phyloP scores from a whole-genome alignment of 2,329 filamentous ascomycete species.

The Sclerotinia nivalis region DNA sequence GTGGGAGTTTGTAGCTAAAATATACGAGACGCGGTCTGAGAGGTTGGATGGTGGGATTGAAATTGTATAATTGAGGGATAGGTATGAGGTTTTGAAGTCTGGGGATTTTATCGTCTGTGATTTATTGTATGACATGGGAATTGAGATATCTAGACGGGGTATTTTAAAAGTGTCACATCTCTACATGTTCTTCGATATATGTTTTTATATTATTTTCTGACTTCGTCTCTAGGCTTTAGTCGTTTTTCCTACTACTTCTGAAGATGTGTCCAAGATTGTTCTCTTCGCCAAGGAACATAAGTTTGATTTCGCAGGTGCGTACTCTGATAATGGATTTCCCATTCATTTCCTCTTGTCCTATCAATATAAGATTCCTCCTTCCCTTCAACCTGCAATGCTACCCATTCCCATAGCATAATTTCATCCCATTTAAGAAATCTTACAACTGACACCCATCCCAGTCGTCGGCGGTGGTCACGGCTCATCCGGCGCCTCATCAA shows the following conservation, averaged over 20 bases:
- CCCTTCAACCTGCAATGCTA: background rate
- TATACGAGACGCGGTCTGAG: too few species aligned
- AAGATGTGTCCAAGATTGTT: conserved; percentile 27
- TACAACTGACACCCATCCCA: background rate
- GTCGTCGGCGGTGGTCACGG: conserved; percentile 24
- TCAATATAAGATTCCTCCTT: background rate
- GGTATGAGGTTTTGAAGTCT: background rate
- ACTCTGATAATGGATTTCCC: background rate
- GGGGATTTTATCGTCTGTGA: background rate
- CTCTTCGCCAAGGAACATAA: conserved; percentile 24
- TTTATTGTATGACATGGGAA: background rate
- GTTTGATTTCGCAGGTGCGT: conserved; percentile 21
- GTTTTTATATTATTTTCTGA: background rate
- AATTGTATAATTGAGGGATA: background rate
- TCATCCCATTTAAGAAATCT: background rate
- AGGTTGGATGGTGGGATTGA: background rate
- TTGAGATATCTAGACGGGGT: background rate
- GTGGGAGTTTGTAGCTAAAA: too few species aligned
- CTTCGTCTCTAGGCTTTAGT: conserved; percentile 7
- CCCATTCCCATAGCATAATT: conserved; percentile 16
- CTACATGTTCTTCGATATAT: background rate
- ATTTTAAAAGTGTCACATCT: background rate
- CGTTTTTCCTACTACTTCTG: conserved; percentile 26
- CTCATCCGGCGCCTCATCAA: conserved; percentile 14
- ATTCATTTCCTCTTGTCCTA: background rate